Percentiles rank a stretch among this genome's conserved stretches.
phyloP scores from a whole-genome alignment of 805 yeast species.

The Trichomonascus vanleenenianus region DNA sequence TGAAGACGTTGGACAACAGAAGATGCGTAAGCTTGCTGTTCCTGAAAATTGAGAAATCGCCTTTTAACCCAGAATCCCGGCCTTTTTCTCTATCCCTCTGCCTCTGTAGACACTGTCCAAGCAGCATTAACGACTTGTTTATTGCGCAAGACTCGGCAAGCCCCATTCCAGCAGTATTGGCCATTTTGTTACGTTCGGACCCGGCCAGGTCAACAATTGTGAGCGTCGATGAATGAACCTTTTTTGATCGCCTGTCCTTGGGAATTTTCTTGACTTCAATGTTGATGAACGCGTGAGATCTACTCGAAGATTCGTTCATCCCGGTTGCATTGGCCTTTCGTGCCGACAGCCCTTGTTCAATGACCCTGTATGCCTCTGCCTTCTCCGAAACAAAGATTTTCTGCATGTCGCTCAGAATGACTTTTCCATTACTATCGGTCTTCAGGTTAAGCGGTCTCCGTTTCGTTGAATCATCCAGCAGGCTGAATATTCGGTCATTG shows the following conservation, averaged over 20 bases:
- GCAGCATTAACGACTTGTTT: slow-evolving; percentile 41
- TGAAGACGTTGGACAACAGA: slow-evolving; percentile 38
- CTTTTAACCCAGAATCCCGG: slow-evolving; percentile 10
- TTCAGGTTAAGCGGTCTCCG: slow-evolving; percentile 19
- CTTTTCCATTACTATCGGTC: slow-evolving; percentile 37
- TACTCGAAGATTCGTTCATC: slow-evolving; percentile 37
- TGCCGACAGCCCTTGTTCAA: slow-evolving; percentile 34
- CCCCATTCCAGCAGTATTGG: slow-evolving; percentile 39
- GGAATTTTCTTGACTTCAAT: slow-evolving; percentile 32
- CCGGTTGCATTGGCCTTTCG: slow-evolving; percentile 39
- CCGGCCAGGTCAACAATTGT: slow-evolving; percentile 49
- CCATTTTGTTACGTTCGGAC: slow-evolving; percentile 41
- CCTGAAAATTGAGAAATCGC: slow-evolving; percentile 38
- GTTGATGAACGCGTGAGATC: slow-evolving; percentile 46
- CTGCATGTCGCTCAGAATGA: slow-evolving; percentile 37
- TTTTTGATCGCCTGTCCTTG: slow-evolving; percentile 5
- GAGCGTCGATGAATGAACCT: slow-evolving; percentile 30
- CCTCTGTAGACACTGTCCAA: slow-evolving; percentile 42
- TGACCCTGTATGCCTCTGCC: slow-evolving; percentile 31
- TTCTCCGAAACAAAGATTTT: slow-evolving; percentile 33
- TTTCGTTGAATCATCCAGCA: slow-evolving; percentile 23
- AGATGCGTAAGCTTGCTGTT: slow-evolving; percentile 43
- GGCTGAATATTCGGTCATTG: slow-evolving; percentile 39
- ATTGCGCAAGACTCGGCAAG: slow-evolving; percentile 42
- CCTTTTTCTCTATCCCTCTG: slow-evolving; percentile 25